Evolutionary conservation across 371 early-diverging fungal species (phyloP), one percentile per base, ranked within the genome.

Genomic region (Mucor ambiguus): DNA sequence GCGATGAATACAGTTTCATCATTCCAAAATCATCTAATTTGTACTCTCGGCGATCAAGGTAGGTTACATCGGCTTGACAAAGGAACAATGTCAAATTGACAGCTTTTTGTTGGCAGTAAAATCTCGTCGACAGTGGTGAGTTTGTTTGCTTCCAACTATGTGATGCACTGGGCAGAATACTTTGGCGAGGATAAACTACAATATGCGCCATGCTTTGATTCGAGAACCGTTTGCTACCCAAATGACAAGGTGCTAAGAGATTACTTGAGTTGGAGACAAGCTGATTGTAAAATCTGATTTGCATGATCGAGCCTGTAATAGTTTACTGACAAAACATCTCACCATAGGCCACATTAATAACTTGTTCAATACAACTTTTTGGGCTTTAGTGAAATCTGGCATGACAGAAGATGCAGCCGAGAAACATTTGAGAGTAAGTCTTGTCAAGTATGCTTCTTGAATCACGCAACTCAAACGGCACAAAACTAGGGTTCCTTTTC

Each of bases 201-300:
- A 67, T 92, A 92, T 61, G 91, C 95, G 24, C 96, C 98, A 2
- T 89, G 92, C 32, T 97, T 98, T 73, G 98, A 98, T 83, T 92
- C 91, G 9, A 87, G 98, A 11, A 89, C 89, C 2, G 95, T 98
- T 0, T 78, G 84, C 35, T 98, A 98, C 72, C 98, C 98, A 6
- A 85, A 88, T 5, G 87, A 88, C 44, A 73, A 87, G 37, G 89
- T 90, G 37, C 61, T 98, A 64, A 85, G 92, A 64, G 98, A 98
- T 77, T 98, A 98, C 76, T 79, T 98, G 46, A 77, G 86, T 52
- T 98, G 98, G 98, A 81, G 98, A 35, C 98, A 97, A 76, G 98
- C 90, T 9, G 98, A 98, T 74, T 96, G 95, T 84, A 79, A 71
- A 67, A 26, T 52, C 12, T 28, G 24, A 26, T 52, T 28, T 28